Evolutionary conservation across 495 filamentous ascomycete species (phyloP).

Genomic region (Xylaria bambusicola): DNA sequence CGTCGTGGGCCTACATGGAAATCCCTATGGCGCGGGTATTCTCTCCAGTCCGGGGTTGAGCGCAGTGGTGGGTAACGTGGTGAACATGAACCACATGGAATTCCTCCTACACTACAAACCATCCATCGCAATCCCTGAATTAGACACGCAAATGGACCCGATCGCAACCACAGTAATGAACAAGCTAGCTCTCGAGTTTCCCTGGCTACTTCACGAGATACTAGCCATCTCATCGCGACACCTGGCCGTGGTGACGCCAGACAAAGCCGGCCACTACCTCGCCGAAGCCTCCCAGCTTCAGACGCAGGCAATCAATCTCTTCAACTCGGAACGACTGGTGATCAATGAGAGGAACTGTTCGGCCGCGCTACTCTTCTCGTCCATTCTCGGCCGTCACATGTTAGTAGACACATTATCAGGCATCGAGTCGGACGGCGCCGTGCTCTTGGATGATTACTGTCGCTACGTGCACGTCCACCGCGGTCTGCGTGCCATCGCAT

Average conservation of each 20-base stretch:
- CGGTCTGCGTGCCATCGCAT: constrained; percentile 36
- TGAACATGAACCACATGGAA: constrained; percentile 43
- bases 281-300: constrained; percentile 35
- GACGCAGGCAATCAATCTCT: constrained; percentile 39
- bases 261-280: constrained; percentile 26
- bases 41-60: neutral
- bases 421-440: constrained; percentile 22
- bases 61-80: constrained; percentile 7
- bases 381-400: constrained; percentile 37
- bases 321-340: constrained; percentile 33
- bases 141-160: constrained; percentile 15
- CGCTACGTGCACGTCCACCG: constrained; percentile 31
- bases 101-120: constrained; percentile 36
- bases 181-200: constrained; percentile 29
- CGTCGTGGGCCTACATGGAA: neutral
- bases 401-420: constrained; percentile 36
- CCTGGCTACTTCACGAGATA: constrained; percentile 39
- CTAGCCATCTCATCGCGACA: constrained; percentile 40
- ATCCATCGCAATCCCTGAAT: constrained; percentile 29
- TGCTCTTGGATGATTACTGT: constrained; percentile 34
- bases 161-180: constrained; percentile 18
- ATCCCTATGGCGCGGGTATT: neutral
- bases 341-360: constrained; percentile 39
- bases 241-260: constrained; percentile 30
- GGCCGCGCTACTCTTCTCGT: constrained; percentile 37